Percentiles rank a stretch among this genome's conserved stretches.
Conservation (phyloP, 2,329 filamentous ascomycete species). For the Exserohilum rostratum region DNA sequence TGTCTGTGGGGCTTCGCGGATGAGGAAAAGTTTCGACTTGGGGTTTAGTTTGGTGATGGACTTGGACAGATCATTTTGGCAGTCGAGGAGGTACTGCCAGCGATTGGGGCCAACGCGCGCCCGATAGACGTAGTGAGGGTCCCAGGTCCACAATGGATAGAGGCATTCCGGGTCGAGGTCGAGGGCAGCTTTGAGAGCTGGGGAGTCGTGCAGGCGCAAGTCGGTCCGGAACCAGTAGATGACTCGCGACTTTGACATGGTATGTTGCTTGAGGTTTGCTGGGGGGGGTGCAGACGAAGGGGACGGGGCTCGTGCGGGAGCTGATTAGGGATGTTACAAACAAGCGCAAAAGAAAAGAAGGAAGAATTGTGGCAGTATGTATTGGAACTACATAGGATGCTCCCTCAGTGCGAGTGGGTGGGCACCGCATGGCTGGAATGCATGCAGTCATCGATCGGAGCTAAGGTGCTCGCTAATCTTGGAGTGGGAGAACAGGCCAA, state of each 20-base stretch:
- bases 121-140: slow-evolving; percentile 78
- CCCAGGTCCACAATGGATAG: slow-evolving; percentile 81
- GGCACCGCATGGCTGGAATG: slow-evolving; percentile 26
- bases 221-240: slow-evolving; percentile 83
- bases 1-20: slow-evolving; percentile 74
- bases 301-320: neutral
- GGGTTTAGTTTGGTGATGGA: slow-evolving; percentile 72
- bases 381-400: slow-evolving; percentile 11
- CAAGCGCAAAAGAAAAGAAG: slow-evolving; percentile 1
- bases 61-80: slow-evolving; percentile 71
- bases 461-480: slow-evolving; percentile 14
- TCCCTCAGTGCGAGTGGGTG: neutral
- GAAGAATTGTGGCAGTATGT: slow-evolving; percentile 1
- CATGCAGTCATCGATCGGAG: slow-evolving; percentile 41
- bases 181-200: slow-evolving; percentile 73
- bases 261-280: slow-evolving; percentile 19
- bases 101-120: slow-evolving; percentile 73
- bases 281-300: neutral
- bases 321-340: neutral
- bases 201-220: slow-evolving; percentile 77
- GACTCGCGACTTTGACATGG: slow-evolving; percentile 58
- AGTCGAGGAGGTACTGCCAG: slow-evolving; percentile 76
- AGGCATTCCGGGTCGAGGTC: slow-evolving; percentile 71
- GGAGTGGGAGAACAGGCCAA: slow-evolving; percentile 4
- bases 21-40: slow-evolving; percentile 72